Percentiles rank a stretch among this genome's conserved stretches.
Conservation (phyloP, 495 filamentous ascomycete species). For the Daldinia vernicosa region DNA sequence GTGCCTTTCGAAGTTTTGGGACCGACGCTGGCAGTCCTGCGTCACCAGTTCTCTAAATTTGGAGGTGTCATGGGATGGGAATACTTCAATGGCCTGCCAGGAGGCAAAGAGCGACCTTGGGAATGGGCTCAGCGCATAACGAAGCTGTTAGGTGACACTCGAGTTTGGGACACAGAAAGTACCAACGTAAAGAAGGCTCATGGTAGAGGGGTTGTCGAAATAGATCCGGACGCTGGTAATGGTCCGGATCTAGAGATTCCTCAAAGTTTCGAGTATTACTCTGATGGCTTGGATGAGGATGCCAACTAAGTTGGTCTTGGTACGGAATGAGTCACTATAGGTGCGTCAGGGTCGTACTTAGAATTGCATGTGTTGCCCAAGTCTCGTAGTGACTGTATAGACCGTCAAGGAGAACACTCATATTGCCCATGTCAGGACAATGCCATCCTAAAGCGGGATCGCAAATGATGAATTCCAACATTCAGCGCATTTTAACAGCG, state of each 20-base stretch:
- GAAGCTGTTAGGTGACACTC: conserved; percentile 54
- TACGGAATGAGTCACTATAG: not conserved
- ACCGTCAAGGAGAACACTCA: not conserved
- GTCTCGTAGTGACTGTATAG: not conserved
- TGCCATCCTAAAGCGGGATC: not conserved
- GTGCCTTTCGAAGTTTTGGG: conserved; percentile 48
- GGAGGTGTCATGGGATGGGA: conserved; percentile 91
- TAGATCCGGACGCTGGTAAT: conserved; percentile 25
- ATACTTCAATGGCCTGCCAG: conserved; percentile 77
- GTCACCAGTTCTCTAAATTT: conserved; percentile 66
- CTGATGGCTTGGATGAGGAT: conserved; percentile 23
- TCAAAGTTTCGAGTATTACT: conserved; percentile 40
- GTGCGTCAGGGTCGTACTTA: not conserved
- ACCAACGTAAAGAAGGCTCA: not conserved
- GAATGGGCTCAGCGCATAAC: conserved; percentile 72
- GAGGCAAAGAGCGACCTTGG: conserved; percentile 68
- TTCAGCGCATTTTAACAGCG: not conserved
- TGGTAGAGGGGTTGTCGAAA: conserved; percentile 6
- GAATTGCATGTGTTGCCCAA: not conserved
- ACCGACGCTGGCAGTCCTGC: conserved; percentile 56
- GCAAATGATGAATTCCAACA: not conserved
- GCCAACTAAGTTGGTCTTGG: not conserved
- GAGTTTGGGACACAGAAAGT: conserved; percentile 21
- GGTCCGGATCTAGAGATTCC: conserved; percentile 15
- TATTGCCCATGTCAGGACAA: not conserved